phyloP scores from a whole-genome alignment of 805 yeast genomes.

The Saturnispora quitensis region DNA sequence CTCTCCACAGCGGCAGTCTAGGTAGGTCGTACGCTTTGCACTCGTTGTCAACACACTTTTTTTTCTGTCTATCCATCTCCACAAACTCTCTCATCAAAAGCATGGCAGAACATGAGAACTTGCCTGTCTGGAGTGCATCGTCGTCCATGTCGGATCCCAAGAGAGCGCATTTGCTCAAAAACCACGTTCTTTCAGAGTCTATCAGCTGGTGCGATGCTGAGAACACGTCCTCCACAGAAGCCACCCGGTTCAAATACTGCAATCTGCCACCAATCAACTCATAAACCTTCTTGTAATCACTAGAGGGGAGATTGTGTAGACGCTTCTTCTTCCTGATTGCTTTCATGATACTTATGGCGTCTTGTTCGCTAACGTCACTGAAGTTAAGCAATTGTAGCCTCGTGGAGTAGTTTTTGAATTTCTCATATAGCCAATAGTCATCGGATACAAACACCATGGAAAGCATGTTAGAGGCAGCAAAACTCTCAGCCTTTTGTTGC shows the following conservation, averaged over 20 bases:
- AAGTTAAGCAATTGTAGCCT: conserved; percentile 65
- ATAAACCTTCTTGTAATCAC: conserved; percentile 35
- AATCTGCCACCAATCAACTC: conserved; percentile 77
- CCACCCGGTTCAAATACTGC: conserved; percentile 68
- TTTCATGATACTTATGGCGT: conserved; percentile 47
- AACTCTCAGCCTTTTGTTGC: conserved; percentile 75
- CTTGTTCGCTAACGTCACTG: conserved; percentile 46
- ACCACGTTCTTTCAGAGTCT: conserved; percentile 80
- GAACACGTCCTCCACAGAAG: conserved; percentile 46
- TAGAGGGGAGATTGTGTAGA: conserved; percentile 31
- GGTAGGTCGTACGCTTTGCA: conserved; percentile 36
- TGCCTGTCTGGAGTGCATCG: conserved; percentile 80
- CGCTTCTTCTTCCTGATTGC: conserved; percentile 40
- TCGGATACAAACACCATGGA: conserved; percentile 67
- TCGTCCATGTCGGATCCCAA: conserved; percentile 77
- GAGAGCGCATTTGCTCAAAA: conserved; percentile 71
- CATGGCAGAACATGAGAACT: conserved; percentile 69
- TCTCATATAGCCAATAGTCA: conserved; percentile 82
- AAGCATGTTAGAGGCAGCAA: conserved; percentile 64
- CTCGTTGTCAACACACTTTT: not conserved
- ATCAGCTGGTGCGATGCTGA: conserved; percentile 60
- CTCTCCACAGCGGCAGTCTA: conserved; percentile 72
- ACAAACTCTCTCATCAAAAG: conserved; percentile 61
- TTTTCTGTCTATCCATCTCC: conserved; percentile 43
- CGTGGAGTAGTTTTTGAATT: conserved; percentile 62